These are phyloP conservation scores for Paramecium pentaurelia DNA, from an alignment of 73 alveolate genomes.

Conservation along the genomic window DNA sequence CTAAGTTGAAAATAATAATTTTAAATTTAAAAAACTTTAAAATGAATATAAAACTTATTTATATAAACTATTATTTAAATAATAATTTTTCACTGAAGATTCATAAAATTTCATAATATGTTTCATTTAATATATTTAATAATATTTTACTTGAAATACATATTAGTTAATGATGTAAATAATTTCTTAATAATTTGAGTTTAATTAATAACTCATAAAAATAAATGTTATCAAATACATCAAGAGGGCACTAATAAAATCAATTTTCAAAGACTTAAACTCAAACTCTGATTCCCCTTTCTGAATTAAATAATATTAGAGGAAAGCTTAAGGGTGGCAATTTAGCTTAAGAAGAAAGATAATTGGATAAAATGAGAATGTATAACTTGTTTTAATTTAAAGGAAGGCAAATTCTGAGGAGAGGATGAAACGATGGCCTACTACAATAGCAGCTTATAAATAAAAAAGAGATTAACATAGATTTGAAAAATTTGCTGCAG, in stretches of 20 bases:
- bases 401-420: neutral
- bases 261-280: neutral
- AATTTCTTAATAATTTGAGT: neutral
- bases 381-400: neutral
- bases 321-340: neutral
- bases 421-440: conserved; percentile 34
- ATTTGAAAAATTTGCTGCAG: neutral
- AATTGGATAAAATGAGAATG: conserved; percentile 16
- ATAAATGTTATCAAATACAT: neutral
- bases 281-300: neutral
- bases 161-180: neutral
- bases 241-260: neutral
- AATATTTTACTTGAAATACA: too few species aligned
- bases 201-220: neutral
- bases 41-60: too few species aligned
- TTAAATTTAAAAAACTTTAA: too few species aligned
- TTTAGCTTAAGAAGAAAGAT: neutral
- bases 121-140: too few species aligned
- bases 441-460: neutral
- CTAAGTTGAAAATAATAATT: too few species aligned
- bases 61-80: too few species aligned
- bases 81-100: too few species aligned
- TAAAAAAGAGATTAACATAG: conserved; percentile 11
- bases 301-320: neutral
- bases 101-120: too few species aligned